These are phyloP conservation scores for Penicillium paxilli DNA, from an alignment of 495 filamentous ascomycete species.

Conservation along the genomic window DNA sequence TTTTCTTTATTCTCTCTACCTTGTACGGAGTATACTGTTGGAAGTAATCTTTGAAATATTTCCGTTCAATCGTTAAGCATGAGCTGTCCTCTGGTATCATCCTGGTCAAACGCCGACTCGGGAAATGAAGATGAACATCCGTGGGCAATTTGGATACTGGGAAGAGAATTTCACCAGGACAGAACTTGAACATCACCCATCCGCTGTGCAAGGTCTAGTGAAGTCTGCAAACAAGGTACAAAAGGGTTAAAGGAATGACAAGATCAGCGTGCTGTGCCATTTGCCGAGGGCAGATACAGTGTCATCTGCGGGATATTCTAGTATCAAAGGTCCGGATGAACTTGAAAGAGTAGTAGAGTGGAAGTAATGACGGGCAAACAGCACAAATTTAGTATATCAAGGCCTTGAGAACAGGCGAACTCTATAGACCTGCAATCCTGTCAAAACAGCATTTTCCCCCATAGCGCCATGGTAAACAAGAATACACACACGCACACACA, in stretches of 20 bases:
- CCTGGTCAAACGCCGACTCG: not conserved
- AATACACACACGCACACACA: constrained; percentile 32
- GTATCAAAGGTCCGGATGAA: not conserved
- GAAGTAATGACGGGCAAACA: constrained; percentile 1
- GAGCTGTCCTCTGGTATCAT: not conserved
- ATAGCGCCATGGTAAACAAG: constrained; percentile 38
- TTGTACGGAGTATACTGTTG: too few relatives aligned
- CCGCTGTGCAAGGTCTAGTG: too few relatives aligned
- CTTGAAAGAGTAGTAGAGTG: not conserved
- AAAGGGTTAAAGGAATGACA: too few relatives aligned
- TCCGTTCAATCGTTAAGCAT: not conserved
- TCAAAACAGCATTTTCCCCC: constrained; percentile 40
- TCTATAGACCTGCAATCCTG: constrained; percentile 42
- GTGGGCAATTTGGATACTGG: not conserved
- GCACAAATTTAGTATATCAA: constrained; percentile 29
- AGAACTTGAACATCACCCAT: too few relatives aligned
- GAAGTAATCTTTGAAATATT: too few relatives aligned
- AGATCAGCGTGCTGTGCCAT: too few relatives aligned
- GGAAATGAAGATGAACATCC: not conserved
- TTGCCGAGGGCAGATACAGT: too few relatives aligned
- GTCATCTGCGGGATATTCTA: too few relatives aligned
- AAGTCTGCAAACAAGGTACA: not conserved
- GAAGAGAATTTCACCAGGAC: constrained; percentile 24
- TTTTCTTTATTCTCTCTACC: too few relatives aligned
- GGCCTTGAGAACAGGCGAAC: constrained; percentile 32